phyloP scores from a whole-genome alignment of 768 basidiomycete species.

The Rhodotorula babjevae region DNA sequence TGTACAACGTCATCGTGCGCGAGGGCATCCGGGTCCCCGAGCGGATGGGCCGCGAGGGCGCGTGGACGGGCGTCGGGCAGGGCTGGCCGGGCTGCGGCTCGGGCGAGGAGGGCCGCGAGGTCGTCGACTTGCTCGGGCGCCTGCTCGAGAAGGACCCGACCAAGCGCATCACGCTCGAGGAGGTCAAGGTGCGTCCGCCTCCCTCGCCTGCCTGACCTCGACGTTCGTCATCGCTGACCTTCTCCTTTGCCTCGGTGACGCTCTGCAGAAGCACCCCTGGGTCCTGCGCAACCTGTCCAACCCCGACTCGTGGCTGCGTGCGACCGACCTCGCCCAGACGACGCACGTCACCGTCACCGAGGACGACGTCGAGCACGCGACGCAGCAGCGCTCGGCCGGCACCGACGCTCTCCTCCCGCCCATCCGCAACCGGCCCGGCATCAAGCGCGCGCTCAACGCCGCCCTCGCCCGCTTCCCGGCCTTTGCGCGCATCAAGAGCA shows the following conservation, averaged over 20 bases:
- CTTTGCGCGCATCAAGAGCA: slow-evolving; percentile 33
- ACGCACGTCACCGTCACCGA: slow-evolving; percentile 61
- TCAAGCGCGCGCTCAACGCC: slow-evolving; percentile 41
- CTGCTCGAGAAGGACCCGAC: slow-evolving; percentile 72
- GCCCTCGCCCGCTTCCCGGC: slow-evolving; percentile 40
- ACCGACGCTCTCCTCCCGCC: slow-evolving; percentile 19
- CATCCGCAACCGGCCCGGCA: slow-evolving; percentile 35
- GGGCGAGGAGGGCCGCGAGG: slow-evolving; percentile 57
- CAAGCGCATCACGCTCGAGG: slow-evolving; percentile 59
- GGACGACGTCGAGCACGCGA: slow-evolving; percentile 67
- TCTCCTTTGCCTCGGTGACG: background rate
- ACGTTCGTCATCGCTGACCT: too few species aligned
- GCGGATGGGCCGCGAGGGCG: slow-evolving; percentile 66
- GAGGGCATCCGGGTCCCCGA: slow-evolving; percentile 65
- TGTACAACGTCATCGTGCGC: slow-evolving; percentile 75
- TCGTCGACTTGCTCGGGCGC: slow-evolving; percentile 59
- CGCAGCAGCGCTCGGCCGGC: slow-evolving; percentile 34
- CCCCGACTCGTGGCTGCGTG: slow-evolving; percentile 65
- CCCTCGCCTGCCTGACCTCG: background rate
- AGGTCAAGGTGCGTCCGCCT: slow-evolving; percentile 61
- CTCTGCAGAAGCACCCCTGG: slow-evolving; percentile 49
- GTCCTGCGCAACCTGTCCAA: slow-evolving; percentile 51
- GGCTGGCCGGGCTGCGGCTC: slow-evolving; percentile 48
- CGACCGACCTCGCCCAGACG: slow-evolving; percentile 56
- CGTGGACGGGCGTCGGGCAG: slow-evolving; percentile 43